Conservation (phyloP, 176 grass and related monocot genomes). For the Triticum turgidum region DNA sequence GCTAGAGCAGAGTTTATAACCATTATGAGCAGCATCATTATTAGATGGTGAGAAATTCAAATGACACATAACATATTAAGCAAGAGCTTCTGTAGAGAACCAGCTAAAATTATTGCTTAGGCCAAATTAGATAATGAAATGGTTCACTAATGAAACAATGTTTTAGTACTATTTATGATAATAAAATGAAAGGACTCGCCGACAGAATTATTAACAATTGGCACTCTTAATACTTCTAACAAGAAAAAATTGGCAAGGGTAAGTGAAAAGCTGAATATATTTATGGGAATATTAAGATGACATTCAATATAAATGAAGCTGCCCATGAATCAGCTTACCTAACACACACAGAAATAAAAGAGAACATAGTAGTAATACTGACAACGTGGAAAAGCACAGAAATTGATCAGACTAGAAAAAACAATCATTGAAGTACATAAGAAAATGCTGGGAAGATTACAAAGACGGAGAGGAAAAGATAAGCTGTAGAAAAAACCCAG, state of each 20-base stretch:
- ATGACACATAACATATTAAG: neutral
- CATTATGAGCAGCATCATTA: neutral
- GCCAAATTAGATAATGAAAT: conserved; percentile 11
- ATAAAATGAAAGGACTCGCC: too few relatives aligned
- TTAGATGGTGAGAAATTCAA: neutral
- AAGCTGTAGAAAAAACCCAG: neutral
- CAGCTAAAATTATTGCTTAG: neutral
- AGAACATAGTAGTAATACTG: neutral
- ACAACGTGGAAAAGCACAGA: neutral
- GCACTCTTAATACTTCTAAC: too few relatives aligned
- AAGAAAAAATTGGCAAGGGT: too few relatives aligned
- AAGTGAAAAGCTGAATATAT: neutral
- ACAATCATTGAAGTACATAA: neutral
- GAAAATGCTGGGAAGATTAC: neutral
- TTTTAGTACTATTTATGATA: too few relatives aligned
- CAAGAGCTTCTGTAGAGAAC: neutral
- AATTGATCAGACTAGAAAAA: neutral
- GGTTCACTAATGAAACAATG: neutral
- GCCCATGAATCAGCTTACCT: neutral
- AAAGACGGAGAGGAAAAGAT: neutral
- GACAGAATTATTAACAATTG: too few relatives aligned
- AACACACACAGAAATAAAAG: neutral
- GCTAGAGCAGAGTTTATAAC: neutral
- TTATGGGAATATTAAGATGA: neutral
- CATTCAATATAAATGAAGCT: neutral